Percentiles rank a stretch among this genome's conserved stretches.
These are phyloP conservation scores for Emmonsiellopsis sp. DNA, from an alignment of 2,329 filamentous ascomycete species.

Conservation along the genomic window DNA sequence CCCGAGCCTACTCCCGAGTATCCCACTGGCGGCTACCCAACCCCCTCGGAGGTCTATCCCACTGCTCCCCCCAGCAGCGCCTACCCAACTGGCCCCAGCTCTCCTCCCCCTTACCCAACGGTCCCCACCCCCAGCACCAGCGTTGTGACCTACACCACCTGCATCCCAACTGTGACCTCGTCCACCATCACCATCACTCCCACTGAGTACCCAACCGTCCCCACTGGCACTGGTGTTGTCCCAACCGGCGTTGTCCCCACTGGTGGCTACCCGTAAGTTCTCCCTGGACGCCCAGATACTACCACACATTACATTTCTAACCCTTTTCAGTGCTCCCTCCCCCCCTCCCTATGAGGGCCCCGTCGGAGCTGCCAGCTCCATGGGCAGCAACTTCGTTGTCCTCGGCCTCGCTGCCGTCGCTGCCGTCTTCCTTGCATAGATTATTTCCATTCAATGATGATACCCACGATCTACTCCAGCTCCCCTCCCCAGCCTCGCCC, in stretches of 20 bases:
- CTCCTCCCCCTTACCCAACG: constrained; percentile 5
- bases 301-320: background rate
- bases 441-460: constrained; percentile 15
- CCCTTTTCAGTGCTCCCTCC: background rate
- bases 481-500: background rate
- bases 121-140: constrained; percentile 9
- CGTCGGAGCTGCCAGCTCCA: constrained; percentile 17
- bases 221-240: constrained; percentile 8
- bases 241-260: constrained; percentile 4
- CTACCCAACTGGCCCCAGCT: constrained; percentile 4
- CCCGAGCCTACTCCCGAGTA: background rate
- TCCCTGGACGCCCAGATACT: too few species aligned
- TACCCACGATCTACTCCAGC: constrained; percentile 11
- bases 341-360: constrained; percentile 18
- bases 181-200: constrained; percentile 11
- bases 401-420: constrained; percentile 21
- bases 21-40: background rate
- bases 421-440: constrained; percentile 24
- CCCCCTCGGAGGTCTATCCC: background rate
- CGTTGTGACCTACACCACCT: constrained; percentile 46
- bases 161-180: constrained; percentile 21
- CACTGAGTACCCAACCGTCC: constrained; percentile 3
- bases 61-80: background rate
- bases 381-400: constrained; percentile 20
- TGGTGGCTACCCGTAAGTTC: constrained; percentile 5